Conservation (phyloP, 208 protist species). For the Kentomonas sorsogonicus region DNA sequence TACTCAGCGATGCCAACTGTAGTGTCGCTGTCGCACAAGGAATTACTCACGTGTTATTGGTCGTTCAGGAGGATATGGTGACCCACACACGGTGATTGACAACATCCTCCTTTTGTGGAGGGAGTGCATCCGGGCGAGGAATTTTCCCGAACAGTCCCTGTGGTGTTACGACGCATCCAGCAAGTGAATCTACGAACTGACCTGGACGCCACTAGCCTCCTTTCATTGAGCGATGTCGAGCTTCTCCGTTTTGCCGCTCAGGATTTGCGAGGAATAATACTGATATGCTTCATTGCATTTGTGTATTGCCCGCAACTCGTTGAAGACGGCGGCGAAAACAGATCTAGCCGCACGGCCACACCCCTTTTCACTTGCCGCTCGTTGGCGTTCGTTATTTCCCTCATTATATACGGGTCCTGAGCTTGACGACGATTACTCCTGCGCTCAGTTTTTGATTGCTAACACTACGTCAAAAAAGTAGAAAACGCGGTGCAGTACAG, state of each 20-base stretch:
- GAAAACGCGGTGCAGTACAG: too few relatives aligned
- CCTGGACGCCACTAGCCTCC: slow-evolving; percentile 12
- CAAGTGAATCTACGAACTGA: slow-evolving; percentile 21
- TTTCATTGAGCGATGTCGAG: slow-evolving; percentile 9
- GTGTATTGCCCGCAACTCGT: slow-evolving; percentile 18
- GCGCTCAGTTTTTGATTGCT: too few relatives aligned
- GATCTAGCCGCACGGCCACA: too few relatives aligned
- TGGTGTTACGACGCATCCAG: slow-evolving; percentile 15
- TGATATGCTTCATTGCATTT: slow-evolving; percentile 3
- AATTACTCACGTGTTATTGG: slow-evolving; percentile 17
- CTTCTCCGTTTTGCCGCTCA: slow-evolving; percentile 6
- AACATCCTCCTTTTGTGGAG: slow-evolving; percentile 24
- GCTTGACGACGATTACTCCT: too few relatives aligned
- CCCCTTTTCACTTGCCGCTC: too few relatives aligned
- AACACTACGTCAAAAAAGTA: too few relatives aligned
- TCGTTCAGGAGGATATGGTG: slow-evolving; percentile 11
- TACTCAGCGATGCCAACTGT: slow-evolving; percentile 23
- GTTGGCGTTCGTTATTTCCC: too few relatives aligned
- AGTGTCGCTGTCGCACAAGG: slow-evolving; percentile 21
- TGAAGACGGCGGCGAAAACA: slow-evolving; percentile 31
- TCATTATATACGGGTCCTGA: too few relatives aligned
- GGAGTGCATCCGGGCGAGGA: slow-evolving; percentile 13
- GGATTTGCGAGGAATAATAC: slow-evolving; percentile 23
- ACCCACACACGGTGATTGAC: slow-evolving; percentile 22
- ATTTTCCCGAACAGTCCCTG: slow-evolving; percentile 14